Base-by-base conservation (phyloP, 495 filamentous ascomycete species). In the Evansstolkia leycettana region DNA sequence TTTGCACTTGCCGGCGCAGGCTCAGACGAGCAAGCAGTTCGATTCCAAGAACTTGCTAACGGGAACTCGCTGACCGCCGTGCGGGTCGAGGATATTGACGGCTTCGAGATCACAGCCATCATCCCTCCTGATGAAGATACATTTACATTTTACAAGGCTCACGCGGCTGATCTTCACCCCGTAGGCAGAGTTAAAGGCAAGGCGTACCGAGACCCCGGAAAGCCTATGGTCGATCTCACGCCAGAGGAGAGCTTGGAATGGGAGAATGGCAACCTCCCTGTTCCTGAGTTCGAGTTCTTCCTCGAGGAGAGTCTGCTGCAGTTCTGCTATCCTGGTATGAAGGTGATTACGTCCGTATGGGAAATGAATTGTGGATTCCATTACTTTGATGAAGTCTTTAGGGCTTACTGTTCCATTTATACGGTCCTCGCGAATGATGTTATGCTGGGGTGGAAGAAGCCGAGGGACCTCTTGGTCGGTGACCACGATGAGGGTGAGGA, bases 281-380 rank as follows among this genome's bases (percentile, higher is more conserved):
- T 54, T n/a, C 47, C 63, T 31, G 49, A 58, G 10, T 72, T 74
- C 42, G 67, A 74, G 20, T 79, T 87, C 41, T 73, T 80, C 47
- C 37, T 92, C 16, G 85, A 90, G 46, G 68, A 76, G 17, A 50
- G 69, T 0, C 56, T 80, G 4, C 62, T 95, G 13, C 41, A 62
- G 17, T 59, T 70, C 31, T 70, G 78, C 39, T 76, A 74, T 42
- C 62, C 73, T 1, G 84, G 87, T 1, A 76, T 94, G 77, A 94
- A 92, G 60, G 51, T 95, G 11, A 65, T 69, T 20, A 62, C 73
- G 4, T 55, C 50, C 6, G 67, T 93, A 11, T 77, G 74, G 51
- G 65, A 73, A 31, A 55, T 84, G 18, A 75, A 69, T 38, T 68
- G 63, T 36, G 80, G 76, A 6, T 30, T 84, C 20, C 61, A 70